Evolutionary conservation across 2,329 filamentous ascomycete species (phyloP).

Genomic region (Pyrenochaeta sp.): DNA sequence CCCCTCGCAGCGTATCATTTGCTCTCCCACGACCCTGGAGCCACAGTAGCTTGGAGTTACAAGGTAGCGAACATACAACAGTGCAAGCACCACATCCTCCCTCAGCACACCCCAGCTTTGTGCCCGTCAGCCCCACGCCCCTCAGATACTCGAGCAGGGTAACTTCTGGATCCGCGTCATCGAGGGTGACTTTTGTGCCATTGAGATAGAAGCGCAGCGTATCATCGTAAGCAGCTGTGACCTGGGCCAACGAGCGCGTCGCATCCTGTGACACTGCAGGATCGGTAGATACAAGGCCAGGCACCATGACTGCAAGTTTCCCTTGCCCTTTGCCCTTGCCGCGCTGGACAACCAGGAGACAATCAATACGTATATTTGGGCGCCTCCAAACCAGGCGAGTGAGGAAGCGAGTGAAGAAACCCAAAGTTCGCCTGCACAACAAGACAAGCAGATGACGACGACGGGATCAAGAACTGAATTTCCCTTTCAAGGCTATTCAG

Average conservation of each 20-base stretch:
- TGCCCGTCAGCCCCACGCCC: constrained; percentile 91
- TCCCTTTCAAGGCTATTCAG: constrained; percentile 6
- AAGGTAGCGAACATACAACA: constrained; percentile 64
- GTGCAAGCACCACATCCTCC: constrained; percentile 97
- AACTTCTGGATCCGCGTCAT: constrained; percentile 87
- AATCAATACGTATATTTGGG: too few species aligned
- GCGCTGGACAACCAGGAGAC: too few species aligned
- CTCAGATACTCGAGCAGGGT: constrained; percentile 93
- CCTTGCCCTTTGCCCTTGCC: too few species aligned
- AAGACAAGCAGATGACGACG: background rate
- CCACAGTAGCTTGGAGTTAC: background rate
- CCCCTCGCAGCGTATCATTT: too few species aligned
- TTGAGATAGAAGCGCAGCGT: constrained; percentile 94
- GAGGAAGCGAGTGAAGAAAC: too few species aligned
- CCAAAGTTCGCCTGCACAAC: constrained; percentile 1
- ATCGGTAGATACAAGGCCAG: constrained; percentile 57
- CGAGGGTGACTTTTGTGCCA: constrained; percentile 85
- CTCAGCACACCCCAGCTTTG: constrained; percentile 95
- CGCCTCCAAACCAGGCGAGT: too few species aligned
- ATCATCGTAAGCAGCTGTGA: constrained; percentile 84
- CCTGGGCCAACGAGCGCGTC: constrained; percentile 60
- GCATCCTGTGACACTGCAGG: constrained; percentile 58
- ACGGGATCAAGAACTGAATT: background rate
- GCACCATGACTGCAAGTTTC: constrained; percentile 59
- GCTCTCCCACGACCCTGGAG: too few species aligned